Percentiles rank a stretch among this genome's conserved stretches.
These are phyloP conservation scores for Diutina pseudorugosa DNA, from an alignment of 1,139 yeast genomes.

Conservation along the genomic window DNA sequence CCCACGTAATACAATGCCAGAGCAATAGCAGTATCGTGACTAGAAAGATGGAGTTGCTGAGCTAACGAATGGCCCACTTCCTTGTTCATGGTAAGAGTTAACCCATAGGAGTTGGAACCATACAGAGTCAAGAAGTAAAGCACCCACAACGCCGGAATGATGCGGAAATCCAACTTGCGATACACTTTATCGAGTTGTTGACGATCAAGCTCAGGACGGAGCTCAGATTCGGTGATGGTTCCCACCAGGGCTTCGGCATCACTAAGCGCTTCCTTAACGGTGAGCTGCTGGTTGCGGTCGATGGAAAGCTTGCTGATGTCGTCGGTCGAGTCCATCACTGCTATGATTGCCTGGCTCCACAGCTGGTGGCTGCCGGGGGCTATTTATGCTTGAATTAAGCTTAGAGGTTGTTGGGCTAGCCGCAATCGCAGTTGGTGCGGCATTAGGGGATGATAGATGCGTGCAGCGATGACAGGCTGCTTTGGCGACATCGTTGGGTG, in stretches of 20 bases:
- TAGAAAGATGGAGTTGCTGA: conserved; percentile 36
- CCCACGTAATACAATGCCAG: conserved; percentile 79
- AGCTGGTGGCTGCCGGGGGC: neutral
- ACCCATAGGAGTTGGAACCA: conserved; percentile 69
- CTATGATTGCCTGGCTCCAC: neutral
- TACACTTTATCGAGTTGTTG: conserved; percentile 43
- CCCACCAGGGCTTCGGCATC: neutral
- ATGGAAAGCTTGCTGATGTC: neutral
- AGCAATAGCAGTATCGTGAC: conserved; percentile 59
- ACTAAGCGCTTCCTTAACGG: neutral
- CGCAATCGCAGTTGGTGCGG: neutral
- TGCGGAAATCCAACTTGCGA: conserved; percentile 53
- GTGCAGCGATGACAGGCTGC: neutral
- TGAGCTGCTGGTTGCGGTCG: neutral
- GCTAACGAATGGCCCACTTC: conserved; percentile 49
- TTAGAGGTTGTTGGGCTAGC: neutral
- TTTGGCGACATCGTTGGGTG: neutral
- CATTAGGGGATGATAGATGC: no score
- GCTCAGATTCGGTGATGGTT: no score
- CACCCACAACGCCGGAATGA: conserved; percentile 77
- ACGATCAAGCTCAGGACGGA: neutral
- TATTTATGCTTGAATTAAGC: neutral
- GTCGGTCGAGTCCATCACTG: neutral
- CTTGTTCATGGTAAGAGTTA: conserved; percentile 70
- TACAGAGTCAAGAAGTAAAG: conserved; percentile 71